A percentile compares a stretch with the other conserved stretches of the same genome.
phyloP scores from a whole-genome alignment of 2,329 filamentous ascomycete genomes.

The Albophoma yamanashiensis region DNA sequence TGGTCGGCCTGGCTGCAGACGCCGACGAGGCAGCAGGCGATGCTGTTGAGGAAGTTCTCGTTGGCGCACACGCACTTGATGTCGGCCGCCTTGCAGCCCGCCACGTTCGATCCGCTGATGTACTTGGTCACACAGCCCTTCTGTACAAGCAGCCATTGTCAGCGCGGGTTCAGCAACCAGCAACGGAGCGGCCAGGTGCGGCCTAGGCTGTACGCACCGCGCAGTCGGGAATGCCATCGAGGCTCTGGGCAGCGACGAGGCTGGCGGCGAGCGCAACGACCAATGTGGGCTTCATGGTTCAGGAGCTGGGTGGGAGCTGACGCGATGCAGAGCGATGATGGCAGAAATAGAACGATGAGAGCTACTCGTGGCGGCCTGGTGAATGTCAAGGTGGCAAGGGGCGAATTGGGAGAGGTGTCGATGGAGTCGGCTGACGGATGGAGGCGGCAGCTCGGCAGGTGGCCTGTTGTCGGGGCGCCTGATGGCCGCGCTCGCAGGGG shows the following conservation, averaged over 20 bases:
- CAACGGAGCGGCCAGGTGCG: not conserved
- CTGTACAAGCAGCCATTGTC: conserved; percentile 8
- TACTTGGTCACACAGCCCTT: conserved; percentile 21
- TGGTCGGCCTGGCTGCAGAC: conserved; percentile 22
- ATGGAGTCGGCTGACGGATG: not conserved
- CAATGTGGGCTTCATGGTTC: conserved; percentile 25
- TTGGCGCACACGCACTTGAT: conserved; percentile 31
- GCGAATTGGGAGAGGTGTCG: not conserved
- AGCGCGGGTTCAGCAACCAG: not conserved
- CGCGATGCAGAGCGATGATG: not conserved
- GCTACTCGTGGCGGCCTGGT: not conserved
- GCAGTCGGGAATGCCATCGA: conserved; percentile 22
- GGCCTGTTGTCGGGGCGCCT: not conserved
- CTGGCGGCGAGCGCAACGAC: conserved; percentile 19
- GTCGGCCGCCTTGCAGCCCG: conserved; percentile 26
- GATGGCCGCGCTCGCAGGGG: not conserved
- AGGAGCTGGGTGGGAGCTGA: not conserved
- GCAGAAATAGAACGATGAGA: not conserved
- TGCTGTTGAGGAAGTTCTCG: conserved; percentile 24
- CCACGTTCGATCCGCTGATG: conserved; percentile 21
- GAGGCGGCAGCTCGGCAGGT: not conserved
- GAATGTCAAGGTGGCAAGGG: not conserved
- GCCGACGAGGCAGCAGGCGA: conserved; percentile 29
- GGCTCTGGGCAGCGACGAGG: conserved; percentile 21
- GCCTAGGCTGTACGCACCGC: conserved; percentile 20